These are phyloP conservation scores for Tetrahymena elliotti DNA, from an alignment of 73 alveolate genomes.

Conservation along the genomic window DNA sequence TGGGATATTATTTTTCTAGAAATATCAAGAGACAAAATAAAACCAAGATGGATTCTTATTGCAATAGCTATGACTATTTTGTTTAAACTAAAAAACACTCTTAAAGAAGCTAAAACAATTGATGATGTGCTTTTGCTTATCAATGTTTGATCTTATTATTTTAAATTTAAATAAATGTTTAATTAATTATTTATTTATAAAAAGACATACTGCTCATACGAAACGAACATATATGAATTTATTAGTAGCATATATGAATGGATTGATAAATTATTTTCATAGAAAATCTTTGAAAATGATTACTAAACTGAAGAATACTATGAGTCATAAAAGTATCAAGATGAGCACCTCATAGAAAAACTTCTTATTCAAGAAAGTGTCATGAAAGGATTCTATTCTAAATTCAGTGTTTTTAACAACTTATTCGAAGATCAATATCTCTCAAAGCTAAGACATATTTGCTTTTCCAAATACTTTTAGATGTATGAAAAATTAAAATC, in stretches of 20 bases:
- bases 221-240: neutral
- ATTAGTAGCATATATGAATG: neutral
- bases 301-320: neutral
- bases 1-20: neutral
- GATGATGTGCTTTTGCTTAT: neutral
- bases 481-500: neutral
- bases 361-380: neutral
- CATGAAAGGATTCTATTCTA: neutral
- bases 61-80: neutral
- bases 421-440: neutral
- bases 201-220: neutral
- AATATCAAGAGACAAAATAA: neutral
- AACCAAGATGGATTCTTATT: neutral
- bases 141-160: neutral
- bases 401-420: neutral
- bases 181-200: neutral
- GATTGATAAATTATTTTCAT: neutral
- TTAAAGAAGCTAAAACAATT: neutral
- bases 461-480: neutral
- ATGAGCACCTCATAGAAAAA: neutral
- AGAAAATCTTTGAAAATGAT: neutral
- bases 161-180: too few species aligned
- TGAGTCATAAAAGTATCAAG: neutral
- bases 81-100: neutral
- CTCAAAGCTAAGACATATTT: neutral